Evolutionary conservation across 371 early-diverging fungal species (phyloP), one percentile per base, ranked within the genome.

Genomic region (Blyttiomyces sp.): DNA sequence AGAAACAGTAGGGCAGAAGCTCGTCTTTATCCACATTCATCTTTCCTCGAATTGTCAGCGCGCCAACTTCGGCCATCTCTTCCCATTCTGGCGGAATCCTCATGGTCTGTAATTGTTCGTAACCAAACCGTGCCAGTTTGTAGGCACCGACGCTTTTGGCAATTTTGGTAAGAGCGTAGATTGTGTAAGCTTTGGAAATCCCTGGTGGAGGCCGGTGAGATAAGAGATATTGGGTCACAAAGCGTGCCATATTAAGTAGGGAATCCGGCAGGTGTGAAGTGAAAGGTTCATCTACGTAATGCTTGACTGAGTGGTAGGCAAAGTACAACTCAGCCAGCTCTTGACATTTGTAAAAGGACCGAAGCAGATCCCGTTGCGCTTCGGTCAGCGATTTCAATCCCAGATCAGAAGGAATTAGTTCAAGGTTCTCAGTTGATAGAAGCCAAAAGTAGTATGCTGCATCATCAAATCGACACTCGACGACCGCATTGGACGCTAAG

Each of bases 241-340:
- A 77, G 9, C 73, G 65, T 11, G 77, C 67, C 77, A 81, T 78
- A 56, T 65, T 72, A 34, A 79, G 58, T 28, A 83, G 57, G 1
- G 74, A 57, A 45, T 74, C 77, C 4, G 79, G 70, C 19, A 71
- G 43, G 48, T 73, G 73, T n/a, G 70, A 60, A 2, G 80, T 83
- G 59, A 83, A 83, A 9, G 83, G 83, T 3, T 81, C 77, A 32
- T 76, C 73, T 17, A 81, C 45, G 61, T 64, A 83, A 9, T 70
- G 59, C 4, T 66, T 31, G 43, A 83, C 63, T 34, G 61, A 54
- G 50, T 75, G 62, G 50, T 77, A 83, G 2, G 76, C 76, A 54
- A 80, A 71, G 53, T 79, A 81, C n/a, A 83, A 48, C 50, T 78
- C 71, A 5, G 82, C 73, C 4, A 68, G 61, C 23, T 55, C 59